Evolutionary conservation across 1,284 basidiomycete genomes (phyloP).

Genomic region (Grifola frondosa): DNA sequence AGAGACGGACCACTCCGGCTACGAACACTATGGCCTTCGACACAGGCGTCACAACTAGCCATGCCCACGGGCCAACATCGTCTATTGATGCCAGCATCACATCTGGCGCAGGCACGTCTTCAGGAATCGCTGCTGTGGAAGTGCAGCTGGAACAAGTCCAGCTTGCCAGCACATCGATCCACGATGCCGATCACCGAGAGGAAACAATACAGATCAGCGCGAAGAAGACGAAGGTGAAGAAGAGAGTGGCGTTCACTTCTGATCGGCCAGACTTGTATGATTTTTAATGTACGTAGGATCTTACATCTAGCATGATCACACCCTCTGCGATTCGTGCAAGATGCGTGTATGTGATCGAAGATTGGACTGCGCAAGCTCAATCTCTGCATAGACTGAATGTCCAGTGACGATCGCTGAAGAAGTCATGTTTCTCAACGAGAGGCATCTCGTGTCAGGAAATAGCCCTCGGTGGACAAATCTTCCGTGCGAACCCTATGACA

Average conservation of each 20-base stretch:
- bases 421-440: too few species aligned
- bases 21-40: constrained; percentile 28
- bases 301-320: too few species aligned
- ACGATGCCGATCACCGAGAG: not conserved
- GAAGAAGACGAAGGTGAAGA: constrained; percentile 54
- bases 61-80: constrained; percentile 5
- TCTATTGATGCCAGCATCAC: not conserved
- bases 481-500: too few species aligned
- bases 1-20: constrained; percentile 73
- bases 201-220: constrained; percentile 28
- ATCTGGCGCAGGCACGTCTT: constrained; percentile 1
- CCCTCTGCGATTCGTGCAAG: too few species aligned
- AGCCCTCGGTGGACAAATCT: too few species aligned
- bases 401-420: too few species aligned
- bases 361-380: too few species aligned
- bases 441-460: too few species aligned
- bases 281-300: too few species aligned
- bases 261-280: constrained; percentile 67
- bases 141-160: constrained; percentile 28
- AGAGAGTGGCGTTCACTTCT: constrained; percentile 68
- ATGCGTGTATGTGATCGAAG: too few species aligned
- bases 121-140: constrained; percentile 25
- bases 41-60: constrained; percentile 15
- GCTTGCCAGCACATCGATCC: constrained; percentile 1
- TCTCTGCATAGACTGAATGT: too few species aligned